These are phyloP conservation scores for Capsella bursapastoris DNA, from an alignment of 345 rosid species.

Conservation along the genomic window DNA sequence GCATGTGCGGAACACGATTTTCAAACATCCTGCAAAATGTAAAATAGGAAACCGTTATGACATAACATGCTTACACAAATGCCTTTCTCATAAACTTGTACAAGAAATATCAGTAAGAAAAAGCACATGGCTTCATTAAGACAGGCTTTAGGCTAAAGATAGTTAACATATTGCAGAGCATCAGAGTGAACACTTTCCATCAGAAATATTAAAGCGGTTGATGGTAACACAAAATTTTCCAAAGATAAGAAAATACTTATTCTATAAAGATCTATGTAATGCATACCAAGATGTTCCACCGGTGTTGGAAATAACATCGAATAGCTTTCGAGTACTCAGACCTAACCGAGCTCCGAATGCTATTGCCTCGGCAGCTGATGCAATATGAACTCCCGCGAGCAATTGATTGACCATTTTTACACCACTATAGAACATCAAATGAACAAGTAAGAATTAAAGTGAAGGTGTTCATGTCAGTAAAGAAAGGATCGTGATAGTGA, in stretches of 20 bases:
- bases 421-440: constrained; percentile 53
- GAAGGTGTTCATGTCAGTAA: constrained; percentile 28
- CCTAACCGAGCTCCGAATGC: constrained; percentile 95
- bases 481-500: constrained; percentile 31
- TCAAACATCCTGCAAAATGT: constrained; percentile 87
- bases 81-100: constrained; percentile 20
- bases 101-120: constrained; percentile 2
- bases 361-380: constrained; percentile 96
- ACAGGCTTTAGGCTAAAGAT: constrained; percentile 1
- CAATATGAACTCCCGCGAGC: constrained; percentile 99
- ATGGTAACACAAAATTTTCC: constrained; percentile 17
- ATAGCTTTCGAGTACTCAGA: constrained; percentile 76
- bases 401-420: constrained; percentile 95
- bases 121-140: background rate
- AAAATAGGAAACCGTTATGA: constrained; percentile 31
- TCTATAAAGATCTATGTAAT: constrained; percentile 13
- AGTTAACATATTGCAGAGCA: constrained; percentile 5
- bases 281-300: constrained; percentile 91
- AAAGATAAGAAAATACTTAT: constrained; percentile 10
- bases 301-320: constrained; percentile 60
- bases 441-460: constrained; percentile 30
- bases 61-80: constrained; percentile 15
- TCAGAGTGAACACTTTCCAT: constrained; percentile 28
- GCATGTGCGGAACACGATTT: constrained; percentile 97
- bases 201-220: constrained; percentile 22